Percentiles rank a stretch among this genome's conserved stretches.
Conservation (phyloP, 2,329 filamentous ascomycete species). For the Nothophoma quercina region DNA sequence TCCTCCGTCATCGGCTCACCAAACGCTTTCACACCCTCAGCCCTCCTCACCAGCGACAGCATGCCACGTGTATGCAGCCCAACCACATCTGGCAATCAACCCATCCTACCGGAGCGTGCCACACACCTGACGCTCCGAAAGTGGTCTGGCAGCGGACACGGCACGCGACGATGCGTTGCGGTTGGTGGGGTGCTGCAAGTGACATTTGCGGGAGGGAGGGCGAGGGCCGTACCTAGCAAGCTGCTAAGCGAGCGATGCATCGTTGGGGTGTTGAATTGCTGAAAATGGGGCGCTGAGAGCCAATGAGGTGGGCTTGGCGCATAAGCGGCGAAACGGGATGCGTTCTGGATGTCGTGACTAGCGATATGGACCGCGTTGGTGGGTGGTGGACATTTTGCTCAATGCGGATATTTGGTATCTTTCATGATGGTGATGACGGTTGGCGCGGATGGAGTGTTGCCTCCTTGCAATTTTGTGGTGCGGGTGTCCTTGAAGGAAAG, state of each 20-base stretch:
- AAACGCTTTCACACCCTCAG: constrained; percentile 18
- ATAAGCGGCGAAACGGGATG: constrained; percentile 40
- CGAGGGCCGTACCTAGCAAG: constrained; percentile 24
- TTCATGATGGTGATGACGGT: constrained; percentile 28
- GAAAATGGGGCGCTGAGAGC: constrained; percentile 27
- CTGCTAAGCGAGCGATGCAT: constrained; percentile 34
- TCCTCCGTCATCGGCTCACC: constrained; percentile 8
- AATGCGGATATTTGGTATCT: constrained; percentile 37
- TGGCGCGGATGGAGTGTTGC: constrained; percentile 10
- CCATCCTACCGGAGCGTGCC: constrained; percentile 16
- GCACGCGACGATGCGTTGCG: constrained; percentile 22
- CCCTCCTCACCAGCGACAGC: constrained; percentile 34
- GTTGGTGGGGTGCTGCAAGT: constrained; percentile 22
- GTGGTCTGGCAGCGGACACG: neutral
- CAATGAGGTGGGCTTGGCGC: constrained; percentile 45
- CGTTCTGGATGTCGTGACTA: constrained; percentile 23
- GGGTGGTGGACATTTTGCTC: constrained; percentile 15
- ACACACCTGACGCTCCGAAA: constrained; percentile 29
- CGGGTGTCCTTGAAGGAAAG: neutral
- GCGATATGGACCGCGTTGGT: neutral
- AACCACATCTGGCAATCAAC: constrained; percentile 22
- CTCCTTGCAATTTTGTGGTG: no score
- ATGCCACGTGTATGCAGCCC: constrained; percentile 47
- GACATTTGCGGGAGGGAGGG: constrained; percentile 16
- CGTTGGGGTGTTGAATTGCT: neutral